These are phyloP conservation scores for Berberis vulgaris DNA, from an alignment of 164 flowering plant genomes.

Conservation along the genomic window DNA sequence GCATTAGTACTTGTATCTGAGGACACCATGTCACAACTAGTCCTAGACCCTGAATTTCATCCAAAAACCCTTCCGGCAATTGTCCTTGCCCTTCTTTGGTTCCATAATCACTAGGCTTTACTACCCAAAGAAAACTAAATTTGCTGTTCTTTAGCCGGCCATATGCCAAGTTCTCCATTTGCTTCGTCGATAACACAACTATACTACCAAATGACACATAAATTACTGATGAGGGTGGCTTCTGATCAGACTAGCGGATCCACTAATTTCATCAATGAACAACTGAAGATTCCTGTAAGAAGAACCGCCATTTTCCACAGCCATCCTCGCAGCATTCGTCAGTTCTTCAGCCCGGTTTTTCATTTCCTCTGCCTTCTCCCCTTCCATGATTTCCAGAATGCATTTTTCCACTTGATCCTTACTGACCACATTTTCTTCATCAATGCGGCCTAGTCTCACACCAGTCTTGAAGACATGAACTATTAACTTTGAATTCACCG, in stretches of 20 bases:
- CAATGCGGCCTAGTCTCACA: constrained; percentile 25
- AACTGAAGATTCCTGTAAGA: constrained; percentile 39
- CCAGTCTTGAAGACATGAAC: constrained; percentile 47
- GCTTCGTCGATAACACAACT: constrained; percentile 32
- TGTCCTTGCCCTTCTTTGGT: neutral
- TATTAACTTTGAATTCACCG: constrained; percentile 49
- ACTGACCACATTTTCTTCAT: constrained; percentile 14
- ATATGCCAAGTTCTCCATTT: constrained; percentile 48
- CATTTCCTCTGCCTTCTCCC: constrained; percentile 45
- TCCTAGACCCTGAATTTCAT: constrained; percentile 40
- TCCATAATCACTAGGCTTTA: constrained; percentile 23
- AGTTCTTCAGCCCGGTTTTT: constrained; percentile 38
- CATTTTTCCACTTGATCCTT: constrained; percentile 51
- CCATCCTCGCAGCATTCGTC: constrained; percentile 51
- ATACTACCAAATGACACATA: constrained; percentile 62
- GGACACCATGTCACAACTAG: constrained; percentile 58
- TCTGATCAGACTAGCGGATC: constrained; percentile 47
- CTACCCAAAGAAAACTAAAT: constrained; percentile 53
- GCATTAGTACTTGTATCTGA: constrained; percentile 49
- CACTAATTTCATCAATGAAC: constrained; percentile 34
- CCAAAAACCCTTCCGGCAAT: constrained; percentile 50
- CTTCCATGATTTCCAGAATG: constrained; percentile 36
- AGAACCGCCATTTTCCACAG: constrained; percentile 59
- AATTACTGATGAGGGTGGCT: constrained; percentile 38
- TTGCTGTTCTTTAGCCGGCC: constrained; percentile 32